phyloP scores from a whole-genome alignment of 306 rosid species.

The Quercus alba region DNA sequence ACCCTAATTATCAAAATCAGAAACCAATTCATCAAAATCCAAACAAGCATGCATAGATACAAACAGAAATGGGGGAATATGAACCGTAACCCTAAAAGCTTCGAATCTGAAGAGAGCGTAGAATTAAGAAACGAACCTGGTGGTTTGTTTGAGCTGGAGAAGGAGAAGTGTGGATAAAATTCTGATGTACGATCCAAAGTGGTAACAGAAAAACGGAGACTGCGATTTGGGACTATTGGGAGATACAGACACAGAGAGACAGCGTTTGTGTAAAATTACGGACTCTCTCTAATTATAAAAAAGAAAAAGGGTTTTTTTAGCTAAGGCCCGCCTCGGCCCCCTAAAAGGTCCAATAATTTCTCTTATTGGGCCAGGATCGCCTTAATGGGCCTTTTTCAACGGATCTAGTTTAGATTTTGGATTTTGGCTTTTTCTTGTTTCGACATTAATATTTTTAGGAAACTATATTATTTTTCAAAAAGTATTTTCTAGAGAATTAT shows the following conservation, averaged over 20 bases:
- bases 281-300: too few relatives aligned
- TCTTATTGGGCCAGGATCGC: too few relatives aligned
- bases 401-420: too few relatives aligned
- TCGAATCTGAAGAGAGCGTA: background rate
- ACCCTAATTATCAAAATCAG: background rate
- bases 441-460: accelerated
- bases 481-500: too few relatives aligned
- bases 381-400: too few relatives aligned
- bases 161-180: background rate
- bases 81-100: background rate
- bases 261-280: background rate
- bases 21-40: background rate
- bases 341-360: too few relatives aligned
- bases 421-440: too few relatives aligned
- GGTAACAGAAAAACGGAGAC: background rate
- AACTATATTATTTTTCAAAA: too few relatives aligned
- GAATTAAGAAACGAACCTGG: background rate
- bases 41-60: background rate
- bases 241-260: background rate
- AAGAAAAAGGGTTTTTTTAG: too few relatives aligned
- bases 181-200: background rate
- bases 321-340: too few relatives aligned
- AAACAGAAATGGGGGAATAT: background rate
- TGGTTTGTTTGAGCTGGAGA: background rate
- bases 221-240: background rate